Evolutionary conservation across 768 basidiomycete species (phyloP), one percentile per base, ranked within the genome.

Genomic region (Termitomyces sp.): DNA sequence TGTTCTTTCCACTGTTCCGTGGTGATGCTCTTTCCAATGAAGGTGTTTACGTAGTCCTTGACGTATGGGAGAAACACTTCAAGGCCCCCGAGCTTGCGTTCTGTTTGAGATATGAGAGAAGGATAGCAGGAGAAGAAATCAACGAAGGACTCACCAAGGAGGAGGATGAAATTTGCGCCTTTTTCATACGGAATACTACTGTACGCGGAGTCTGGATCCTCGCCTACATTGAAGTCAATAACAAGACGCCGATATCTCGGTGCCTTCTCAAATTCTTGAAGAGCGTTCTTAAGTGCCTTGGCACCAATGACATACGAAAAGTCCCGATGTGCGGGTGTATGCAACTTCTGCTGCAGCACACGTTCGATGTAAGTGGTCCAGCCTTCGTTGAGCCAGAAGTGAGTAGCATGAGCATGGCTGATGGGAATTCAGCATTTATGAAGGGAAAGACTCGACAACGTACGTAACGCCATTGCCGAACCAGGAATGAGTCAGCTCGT

Each of bases 361-460:
- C 94, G 87, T 71, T 98, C 96, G 35, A 92, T 87, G 69, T 95
- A 98, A 0, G 92, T 95, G 36, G 96, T 97, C 90, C 92, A 96
- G 32, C 94, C 90, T 77, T 95, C 91, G 71, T 94, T 94, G 42
- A 94, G 84, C 91, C 91, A 93, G 75, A 92, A 93, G 73, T 92
- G 90, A 0, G 85, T 83, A 0, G 90, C 85, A 64, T 92, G 75
- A 0, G 88, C 87, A 58, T 90, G 88, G 0, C 88, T 84, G 62
- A 4, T 39, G 36, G n/a, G 38, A 53, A 38, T 20, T 60, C 20
- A 62, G 60, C 16, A 54, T n/a, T 24, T 33, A 33, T 40, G 20
- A 36, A 18, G 13, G 18, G 38, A 36, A 63, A 55, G 28, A 50
- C n/a, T 46, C 35, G n/a, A 46, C 28, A 32, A 71, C 75, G 44